phyloP scores from a whole-genome alignment of 2,329 filamentous ascomycete species.

The Cladosporium halotolerans region DNA sequence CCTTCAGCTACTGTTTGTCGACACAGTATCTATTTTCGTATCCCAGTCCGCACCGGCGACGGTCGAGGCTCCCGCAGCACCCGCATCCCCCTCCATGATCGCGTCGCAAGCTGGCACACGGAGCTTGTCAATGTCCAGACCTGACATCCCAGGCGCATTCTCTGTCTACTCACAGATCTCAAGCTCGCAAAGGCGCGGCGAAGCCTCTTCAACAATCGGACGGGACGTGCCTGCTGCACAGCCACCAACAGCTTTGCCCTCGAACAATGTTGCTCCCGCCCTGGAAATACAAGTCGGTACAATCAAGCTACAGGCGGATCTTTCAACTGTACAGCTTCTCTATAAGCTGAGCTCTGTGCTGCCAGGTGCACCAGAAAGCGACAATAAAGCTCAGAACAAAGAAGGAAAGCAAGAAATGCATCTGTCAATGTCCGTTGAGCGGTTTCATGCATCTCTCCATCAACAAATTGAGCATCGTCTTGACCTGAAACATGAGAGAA shows the following conservation, averaged over 20 bases:
- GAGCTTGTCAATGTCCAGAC: slow-evolving; percentile 5
- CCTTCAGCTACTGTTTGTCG: not conserved
- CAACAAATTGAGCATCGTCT: not conserved
- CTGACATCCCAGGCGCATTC: slow-evolving; percentile 41
- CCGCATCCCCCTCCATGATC: not conserved
- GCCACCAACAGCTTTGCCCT: not conserved
- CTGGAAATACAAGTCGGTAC: slow-evolving; percentile 15
- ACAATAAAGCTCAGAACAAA: not conserved
- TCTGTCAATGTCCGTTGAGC: not conserved
- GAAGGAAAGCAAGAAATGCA: not conserved
- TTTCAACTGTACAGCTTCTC: slow-evolving; percentile 17
- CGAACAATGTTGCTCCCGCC: not conserved
- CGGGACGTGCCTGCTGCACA: not conserved
- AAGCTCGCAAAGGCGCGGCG: slow-evolving; percentile 24
- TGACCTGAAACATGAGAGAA: not conserved
- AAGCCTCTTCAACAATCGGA: slow-evolving; percentile 3
- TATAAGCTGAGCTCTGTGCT: slow-evolving; percentile 10
- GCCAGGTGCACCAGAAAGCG: not conserved
- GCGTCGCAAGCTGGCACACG: not conserved
- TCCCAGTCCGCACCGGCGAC: not conserved
- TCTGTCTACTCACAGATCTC: slow-evolving; percentile 42
- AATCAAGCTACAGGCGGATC: slow-evolving; percentile 16
- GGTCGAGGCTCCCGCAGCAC: not conserved
- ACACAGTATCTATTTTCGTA: not conserved
- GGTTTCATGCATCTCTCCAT: not conserved